Percentiles rank a stretch among this genome's conserved stretches.
Evolutionary conservation across 208 protist genomes (phyloP).

Genomic region (Dictyostelium gargantuum): DNA sequence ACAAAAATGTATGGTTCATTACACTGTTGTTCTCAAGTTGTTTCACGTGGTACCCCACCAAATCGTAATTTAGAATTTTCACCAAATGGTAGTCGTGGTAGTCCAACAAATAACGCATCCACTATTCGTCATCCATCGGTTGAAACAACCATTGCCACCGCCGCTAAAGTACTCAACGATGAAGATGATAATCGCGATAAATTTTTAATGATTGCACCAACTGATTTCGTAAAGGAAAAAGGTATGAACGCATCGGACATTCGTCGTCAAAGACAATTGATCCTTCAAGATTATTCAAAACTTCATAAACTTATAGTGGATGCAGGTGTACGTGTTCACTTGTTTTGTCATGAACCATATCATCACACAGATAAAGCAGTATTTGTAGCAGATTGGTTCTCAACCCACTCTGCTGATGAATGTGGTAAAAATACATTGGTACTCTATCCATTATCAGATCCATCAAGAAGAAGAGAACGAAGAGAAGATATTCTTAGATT

Average conservation of each 20-base stretch:
- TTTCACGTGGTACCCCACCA: neutral
- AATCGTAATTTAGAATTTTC: too few relatives aligned
- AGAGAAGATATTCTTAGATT: conserved; percentile 10
- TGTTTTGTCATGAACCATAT: conserved; percentile 54
- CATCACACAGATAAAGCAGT: conserved; percentile 38
- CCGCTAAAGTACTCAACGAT: neutral
- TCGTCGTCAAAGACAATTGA: neutral
- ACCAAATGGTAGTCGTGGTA: neutral
- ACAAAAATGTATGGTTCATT: conserved; percentile 80
- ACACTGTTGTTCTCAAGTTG: conserved; percentile 78
- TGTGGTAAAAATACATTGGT: neutral
- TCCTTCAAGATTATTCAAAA: conserved; percentile 18
- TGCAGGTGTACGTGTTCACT: conserved; percentile 15
- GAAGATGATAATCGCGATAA: neutral
- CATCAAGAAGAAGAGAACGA: neutral
- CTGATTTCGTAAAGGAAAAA: conserved; percentile 41
- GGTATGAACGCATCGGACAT: conserved; percentile 22
- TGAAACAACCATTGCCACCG: neutral
- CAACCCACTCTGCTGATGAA: conserved; percentile 17
- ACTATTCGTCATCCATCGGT: neutral
- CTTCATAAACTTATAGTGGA: neutral
- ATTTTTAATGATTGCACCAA: conserved; percentile 61
- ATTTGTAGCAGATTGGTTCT: conserved; percentile 64
- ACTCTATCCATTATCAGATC: conserved; percentile 26
- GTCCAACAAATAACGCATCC: neutral